Conservation (phyloP, 441 rosid genomes). For the Gossypium trilobum region DNA sequence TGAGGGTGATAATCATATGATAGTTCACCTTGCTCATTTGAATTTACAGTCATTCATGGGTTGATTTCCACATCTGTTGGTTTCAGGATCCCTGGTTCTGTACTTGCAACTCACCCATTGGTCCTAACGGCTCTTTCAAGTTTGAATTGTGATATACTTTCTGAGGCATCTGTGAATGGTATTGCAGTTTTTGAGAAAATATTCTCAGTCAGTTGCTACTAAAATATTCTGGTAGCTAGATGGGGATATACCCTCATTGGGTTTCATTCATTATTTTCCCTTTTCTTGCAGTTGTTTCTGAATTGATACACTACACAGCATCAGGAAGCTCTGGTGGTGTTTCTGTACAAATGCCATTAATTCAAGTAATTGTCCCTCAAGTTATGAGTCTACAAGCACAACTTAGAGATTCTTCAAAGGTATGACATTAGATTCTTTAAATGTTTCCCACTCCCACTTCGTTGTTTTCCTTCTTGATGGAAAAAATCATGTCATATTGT, state of each 20-base stretch:
- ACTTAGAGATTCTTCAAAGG: conserved; percentile 84
- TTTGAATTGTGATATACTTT: conserved; percentile 73
- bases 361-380: conserved; percentile 87
- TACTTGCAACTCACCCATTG: conserved; percentile 88
- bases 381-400: conserved; percentile 78
- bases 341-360: conserved; percentile 72
- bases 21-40: neutral
- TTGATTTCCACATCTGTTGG: conserved; percentile 22
- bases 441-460: neutral
- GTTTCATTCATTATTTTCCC: conserved; percentile 9
- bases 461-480: neutral
- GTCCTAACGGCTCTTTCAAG: conserved; percentile 84
- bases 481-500: neutral
- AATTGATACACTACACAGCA: conserved; percentile 84
- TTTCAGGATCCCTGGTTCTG: conserved; percentile 80
- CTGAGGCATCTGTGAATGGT: conserved; percentile 99
- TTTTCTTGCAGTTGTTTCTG: conserved; percentile 67
- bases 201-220: conserved; percentile 7
- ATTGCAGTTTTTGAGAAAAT: conserved; percentile 24
- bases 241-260: neutral
- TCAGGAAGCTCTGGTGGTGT: conserved; percentile 70
- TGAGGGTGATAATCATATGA: neutral
- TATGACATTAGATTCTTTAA: conserved; percentile 18
- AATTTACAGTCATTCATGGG: conserved; percentile 4
- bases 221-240: neutral